phyloP scores from a whole-genome alignment of 331 rosid species.

The Spiraea crenata region DNA sequence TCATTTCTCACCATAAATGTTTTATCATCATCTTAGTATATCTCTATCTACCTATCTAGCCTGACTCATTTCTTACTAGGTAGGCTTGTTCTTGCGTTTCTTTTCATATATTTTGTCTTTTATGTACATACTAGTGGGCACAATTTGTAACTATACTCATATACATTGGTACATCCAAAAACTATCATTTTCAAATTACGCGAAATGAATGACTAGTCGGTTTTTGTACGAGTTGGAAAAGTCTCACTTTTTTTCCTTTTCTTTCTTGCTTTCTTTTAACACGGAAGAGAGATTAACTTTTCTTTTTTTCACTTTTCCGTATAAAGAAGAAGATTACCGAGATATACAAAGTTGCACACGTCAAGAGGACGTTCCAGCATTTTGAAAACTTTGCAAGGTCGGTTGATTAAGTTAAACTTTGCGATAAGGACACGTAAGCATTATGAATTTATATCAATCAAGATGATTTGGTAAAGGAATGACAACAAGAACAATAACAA shows the following conservation, averaged over 20 bases:
- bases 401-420: too few relatives aligned
- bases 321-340: not conserved
- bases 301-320: not conserved
- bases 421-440: too few relatives aligned
- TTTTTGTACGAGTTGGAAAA: not conserved
- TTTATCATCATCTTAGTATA: too few relatives aligned
- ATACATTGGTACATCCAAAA: not conserved
- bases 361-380: not conserved
- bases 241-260: not conserved
- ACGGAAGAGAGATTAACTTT: not conserved
- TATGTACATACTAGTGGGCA: not conserved
- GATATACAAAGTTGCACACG: not conserved
- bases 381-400: not conserved
- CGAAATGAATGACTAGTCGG: not conserved
- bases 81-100: not conserved
- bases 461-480: too few relatives aligned
- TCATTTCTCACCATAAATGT: too few relatives aligned
- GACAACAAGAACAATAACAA: too few relatives aligned
- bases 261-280: not conserved
- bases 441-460: too few relatives aligned
- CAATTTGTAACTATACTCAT: not conserved
- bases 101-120: not conserved
- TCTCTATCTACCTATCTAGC: not conserved
- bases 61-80: not conserved
- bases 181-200: constrained; percentile 6